Conservation (phyloP, 2,329 filamentous ascomycete genomes). For the Colletotrichum godetiae region DNA sequence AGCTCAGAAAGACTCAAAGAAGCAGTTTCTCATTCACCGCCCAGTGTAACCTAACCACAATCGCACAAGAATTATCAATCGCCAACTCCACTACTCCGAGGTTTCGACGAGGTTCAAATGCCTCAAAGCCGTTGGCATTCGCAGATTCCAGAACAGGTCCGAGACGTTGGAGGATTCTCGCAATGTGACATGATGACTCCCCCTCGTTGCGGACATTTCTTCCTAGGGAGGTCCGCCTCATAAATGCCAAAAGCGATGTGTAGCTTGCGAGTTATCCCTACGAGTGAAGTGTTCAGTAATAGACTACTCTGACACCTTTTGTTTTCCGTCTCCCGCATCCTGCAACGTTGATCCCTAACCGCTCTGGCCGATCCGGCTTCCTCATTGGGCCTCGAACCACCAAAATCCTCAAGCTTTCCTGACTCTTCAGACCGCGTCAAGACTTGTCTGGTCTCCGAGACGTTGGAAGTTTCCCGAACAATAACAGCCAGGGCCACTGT, state of each 20-base stretch:
- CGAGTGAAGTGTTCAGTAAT: not conserved
- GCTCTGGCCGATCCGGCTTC: not conserved
- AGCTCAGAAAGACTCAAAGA: not conserved
- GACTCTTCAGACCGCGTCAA: not conserved
- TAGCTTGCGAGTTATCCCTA: not conserved
- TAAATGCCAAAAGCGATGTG: not conserved
- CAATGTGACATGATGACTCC: conserved; percentile 1
- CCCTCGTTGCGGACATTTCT: conserved; percentile 15
- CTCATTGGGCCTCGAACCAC: conserved; percentile 2
- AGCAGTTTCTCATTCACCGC: conserved; percentile 18
- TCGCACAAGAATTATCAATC: not conserved
- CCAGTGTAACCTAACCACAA: conserved; percentile 13
- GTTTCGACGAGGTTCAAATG: conserved; percentile 27
- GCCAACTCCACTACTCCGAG: conserved; percentile 29
- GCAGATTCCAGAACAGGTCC: conserved; percentile 18
- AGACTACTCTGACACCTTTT: not conserved
- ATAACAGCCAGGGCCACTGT: not conserved
- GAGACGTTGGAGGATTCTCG: conserved; percentile 6
- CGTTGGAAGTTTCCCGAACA: not conserved
- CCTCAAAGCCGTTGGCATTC: not conserved
- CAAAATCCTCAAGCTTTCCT: not conserved
- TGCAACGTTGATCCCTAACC: conserved; percentile 8
- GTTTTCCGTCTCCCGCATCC: not conserved
- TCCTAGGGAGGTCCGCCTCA: not conserved
- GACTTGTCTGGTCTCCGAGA: not conserved